phyloP scores from a whole-genome alignment of 179 eudicot species.

The Spinacia oleracea region DNA sequence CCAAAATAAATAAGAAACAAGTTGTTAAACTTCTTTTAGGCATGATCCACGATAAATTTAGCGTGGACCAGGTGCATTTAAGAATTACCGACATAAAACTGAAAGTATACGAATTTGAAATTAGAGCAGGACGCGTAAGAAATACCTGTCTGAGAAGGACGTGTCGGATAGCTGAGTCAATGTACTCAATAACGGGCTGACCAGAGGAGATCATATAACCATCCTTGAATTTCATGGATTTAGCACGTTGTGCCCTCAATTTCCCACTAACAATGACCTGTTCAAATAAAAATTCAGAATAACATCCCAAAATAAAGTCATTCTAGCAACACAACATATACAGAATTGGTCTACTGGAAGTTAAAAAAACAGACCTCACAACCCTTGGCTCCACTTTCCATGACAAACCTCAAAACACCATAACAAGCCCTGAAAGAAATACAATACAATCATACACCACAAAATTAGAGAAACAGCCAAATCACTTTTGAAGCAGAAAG shows the following conservation, averaged over 20 bases:
- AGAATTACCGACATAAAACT: no score
- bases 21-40: no score
- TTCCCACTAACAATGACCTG: constrained; percentile 89
- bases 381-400: constrained; percentile 90
- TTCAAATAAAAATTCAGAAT: neutral
- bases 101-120: no score
- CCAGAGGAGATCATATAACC: constrained; percentile 94
- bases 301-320: no score
- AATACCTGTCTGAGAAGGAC: constrained; percentile 72
- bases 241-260: constrained; percentile 83
- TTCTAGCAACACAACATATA: no score
- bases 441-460: neutral
- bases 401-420: constrained; percentile 77
- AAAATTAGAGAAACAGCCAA: no score
- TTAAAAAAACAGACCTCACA: constrained; percentile 56
- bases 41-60: no score
- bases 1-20: no score
- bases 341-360: no score
- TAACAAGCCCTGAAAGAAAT: constrained; percentile 68
- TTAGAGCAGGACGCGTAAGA: no score
- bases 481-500: no score
- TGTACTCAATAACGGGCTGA: constrained; percentile 80
- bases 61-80: no score
- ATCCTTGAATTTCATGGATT: constrained; percentile 88
- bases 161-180: constrained; percentile 75